A percentile compares a stretch with the other conserved stretches of the same genome.
phyloP scores from a whole-genome alignment of 2,329 filamentous ascomycete species.

The Arthrobotrys musiformis region DNA sequence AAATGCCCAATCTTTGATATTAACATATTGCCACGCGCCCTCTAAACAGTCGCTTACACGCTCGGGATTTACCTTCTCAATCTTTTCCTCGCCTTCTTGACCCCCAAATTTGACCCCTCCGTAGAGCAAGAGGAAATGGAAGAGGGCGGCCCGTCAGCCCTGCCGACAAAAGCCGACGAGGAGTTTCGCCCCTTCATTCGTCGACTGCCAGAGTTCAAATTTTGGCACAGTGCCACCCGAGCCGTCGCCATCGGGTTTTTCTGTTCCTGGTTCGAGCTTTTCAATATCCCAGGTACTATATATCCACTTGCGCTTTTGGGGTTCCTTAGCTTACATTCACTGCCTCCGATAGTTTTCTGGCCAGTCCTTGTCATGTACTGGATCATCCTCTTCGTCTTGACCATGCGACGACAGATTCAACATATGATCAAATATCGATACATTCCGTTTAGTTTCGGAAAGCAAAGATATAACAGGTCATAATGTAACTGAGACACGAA shows the following conservation, averaged over 20 bases:
- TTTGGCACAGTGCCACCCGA: slow-evolving; percentile 95
- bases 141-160: slow-evolving; percentile 81
- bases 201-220: slow-evolving; percentile 97
- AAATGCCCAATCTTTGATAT: background rate
- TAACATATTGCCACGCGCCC: background rate
- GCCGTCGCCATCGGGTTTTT: slow-evolving; percentile 83
- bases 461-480: slow-evolving; percentile 74
- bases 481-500: slow-evolving; percentile 17
- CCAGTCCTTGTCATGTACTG: slow-evolving; percentile 98
- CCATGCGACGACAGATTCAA: slow-evolving; percentile 99
- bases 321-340: background rate
- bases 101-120: slow-evolving; percentile 98
- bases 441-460: slow-evolving; percentile 91
- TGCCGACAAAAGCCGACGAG: slow-evolving; percentile 95
- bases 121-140: slow-evolving; percentile 95
- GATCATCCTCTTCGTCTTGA: slow-evolving; percentile 94
- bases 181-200: slow-evolving; percentile 98
- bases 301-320: background rate
- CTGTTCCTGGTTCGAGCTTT: slow-evolving; percentile 92
- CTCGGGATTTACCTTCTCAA: slow-evolving; percentile 99
- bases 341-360: slow-evolving; percentile 79
- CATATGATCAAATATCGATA: slow-evolving; percentile 99
- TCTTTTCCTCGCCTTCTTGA: slow-evolving; percentile 97
- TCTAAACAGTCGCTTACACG: slow-evolving; percentile 83
- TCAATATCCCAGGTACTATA: slow-evolving; percentile 77